Evolutionary conservation across 2,329 filamentous ascomycete species (phyloP).

Genomic region (Penicillium thymicola): DNA sequence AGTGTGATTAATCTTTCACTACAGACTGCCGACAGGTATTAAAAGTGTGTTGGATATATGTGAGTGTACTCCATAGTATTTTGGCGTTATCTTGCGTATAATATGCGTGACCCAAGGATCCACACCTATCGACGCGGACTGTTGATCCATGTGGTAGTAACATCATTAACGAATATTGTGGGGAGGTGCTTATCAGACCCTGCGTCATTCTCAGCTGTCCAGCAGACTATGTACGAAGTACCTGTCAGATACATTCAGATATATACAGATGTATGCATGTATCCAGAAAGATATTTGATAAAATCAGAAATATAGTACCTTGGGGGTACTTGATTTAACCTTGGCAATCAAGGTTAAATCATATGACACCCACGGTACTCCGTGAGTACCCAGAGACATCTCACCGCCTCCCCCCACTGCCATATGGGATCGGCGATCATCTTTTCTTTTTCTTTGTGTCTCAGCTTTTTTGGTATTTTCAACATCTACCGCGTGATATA

Average conservation of each 20-base stretch:
- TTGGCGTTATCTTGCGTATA: slow-evolving; percentile 6
- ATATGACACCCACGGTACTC: background rate
- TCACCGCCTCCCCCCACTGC: slow-evolving; percentile 7
- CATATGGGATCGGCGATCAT: slow-evolving; percentile 9
- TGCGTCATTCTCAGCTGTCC: background rate
- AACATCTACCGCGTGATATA: slow-evolving; percentile 1
- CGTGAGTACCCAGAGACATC: background rate
- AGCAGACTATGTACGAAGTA: too few species aligned
- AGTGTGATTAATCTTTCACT: background rate
- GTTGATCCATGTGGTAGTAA: background rate
- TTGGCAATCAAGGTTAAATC: too few species aligned
- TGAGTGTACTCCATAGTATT: background rate
- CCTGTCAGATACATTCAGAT: background rate
- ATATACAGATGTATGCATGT: too few species aligned
- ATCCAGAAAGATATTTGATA: background rate
- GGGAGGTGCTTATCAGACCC: slow-evolving; percentile 2
- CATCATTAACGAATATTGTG: background rate
- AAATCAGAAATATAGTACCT: slow-evolving; percentile 2
- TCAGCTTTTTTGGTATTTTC: background rate
- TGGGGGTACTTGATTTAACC: background rate
- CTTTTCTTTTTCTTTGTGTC: background rate
- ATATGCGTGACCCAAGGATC: background rate
- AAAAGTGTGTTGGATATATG: too few species aligned
- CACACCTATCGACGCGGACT: background rate
- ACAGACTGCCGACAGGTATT: background rate